Conservation (phyloP, 352 stramenopile species). For the Phytopythium kandeliae region DNA sequence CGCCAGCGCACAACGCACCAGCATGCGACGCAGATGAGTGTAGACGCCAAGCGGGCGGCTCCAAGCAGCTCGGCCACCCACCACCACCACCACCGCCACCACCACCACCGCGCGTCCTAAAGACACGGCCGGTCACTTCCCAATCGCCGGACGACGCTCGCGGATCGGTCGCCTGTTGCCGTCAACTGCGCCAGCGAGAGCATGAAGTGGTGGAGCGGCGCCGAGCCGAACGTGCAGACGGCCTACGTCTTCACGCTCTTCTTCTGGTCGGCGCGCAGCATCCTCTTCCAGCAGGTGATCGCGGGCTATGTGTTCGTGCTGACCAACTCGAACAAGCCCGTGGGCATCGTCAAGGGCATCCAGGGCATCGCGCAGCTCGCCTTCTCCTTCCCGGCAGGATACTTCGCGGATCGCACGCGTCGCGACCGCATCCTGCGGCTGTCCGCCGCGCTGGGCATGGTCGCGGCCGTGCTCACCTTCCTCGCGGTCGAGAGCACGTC, state of each 20-base stretch:
- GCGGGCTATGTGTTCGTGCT: slow-evolving; percentile 75
- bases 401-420: slow-evolving; percentile 60
- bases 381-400: slow-evolving; percentile 62
- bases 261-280: slow-evolving; percentile 67
- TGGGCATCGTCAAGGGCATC: slow-evolving; percentile 79
- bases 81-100: no score
- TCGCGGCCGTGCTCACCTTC: slow-evolving; percentile 44
- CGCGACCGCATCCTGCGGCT: slow-evolving; percentile 64
- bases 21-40: not conserved
- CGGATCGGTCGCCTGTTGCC: no score
- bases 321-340: slow-evolving; percentile 65
- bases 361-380: slow-evolving; percentile 74
- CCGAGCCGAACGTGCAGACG: slow-evolving; percentile 40
- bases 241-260: slow-evolving; percentile 74
- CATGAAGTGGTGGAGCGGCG: slow-evolving; percentile 4
- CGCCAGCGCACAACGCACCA: not conserved
- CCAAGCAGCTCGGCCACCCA: no score
- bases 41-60: not conserved
- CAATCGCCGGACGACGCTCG: no score
- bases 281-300: slow-evolving; percentile 76
- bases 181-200: no score
- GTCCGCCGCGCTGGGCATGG: slow-evolving; percentile 44
- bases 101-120: no score
- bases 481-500: slow-evolving; percentile 40
- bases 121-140: not conserved